Evolutionary conservation across 75 land plant genomes (phyloP), one percentile per base, ranked within the genome.

Genomic region (Picea glauca): DNA sequence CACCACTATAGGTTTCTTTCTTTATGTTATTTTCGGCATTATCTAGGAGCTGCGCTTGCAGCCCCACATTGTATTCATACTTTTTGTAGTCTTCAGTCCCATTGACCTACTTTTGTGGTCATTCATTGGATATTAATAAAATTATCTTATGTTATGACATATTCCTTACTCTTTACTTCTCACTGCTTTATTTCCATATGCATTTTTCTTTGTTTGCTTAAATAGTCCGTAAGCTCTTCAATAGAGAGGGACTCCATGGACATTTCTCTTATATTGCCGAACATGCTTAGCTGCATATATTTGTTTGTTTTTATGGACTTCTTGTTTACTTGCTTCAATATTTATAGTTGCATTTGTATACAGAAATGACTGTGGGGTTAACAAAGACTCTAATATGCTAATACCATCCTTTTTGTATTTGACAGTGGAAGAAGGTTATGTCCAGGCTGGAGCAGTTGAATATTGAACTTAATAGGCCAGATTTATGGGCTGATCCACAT

Each of bases 401-500:
- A 46, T 46, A 7, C 54, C 9, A 46, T 46, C 40, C 54, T 70
- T 40, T 70, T 7, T 40, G 9, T 70, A 20, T 70, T 70, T 81
- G 76, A 58, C 87, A 97, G 99, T 97, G 99, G 99, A 86, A 84
- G 72, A 88, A 86, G 64, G 62, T 94, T 84, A 30, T 92, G 30
- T 63, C 78, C 38, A 86, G 89, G 81, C 77, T 90, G 78, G 82
- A 86, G 75, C 77, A 87, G 43, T 79, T 97, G 59, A 85, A 88
- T 57, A 60, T 32, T 1, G 85, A 88, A 60, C 72, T 97, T 74
- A 84, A 91, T 80, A 86, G 87, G 82, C 80, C 98, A 5, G 81
- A 93, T 72, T 66, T 97, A 35, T 97, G 99, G 99, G 89, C 91
- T 78, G 93, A 97, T 81, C 90, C 98, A 60, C 82, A 72, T 68